Evolutionary conservation across 768 basidiomycete species (phyloP), one percentile per base, ranked within the genome.

Genomic region (Leccinellum albellum): DNA sequence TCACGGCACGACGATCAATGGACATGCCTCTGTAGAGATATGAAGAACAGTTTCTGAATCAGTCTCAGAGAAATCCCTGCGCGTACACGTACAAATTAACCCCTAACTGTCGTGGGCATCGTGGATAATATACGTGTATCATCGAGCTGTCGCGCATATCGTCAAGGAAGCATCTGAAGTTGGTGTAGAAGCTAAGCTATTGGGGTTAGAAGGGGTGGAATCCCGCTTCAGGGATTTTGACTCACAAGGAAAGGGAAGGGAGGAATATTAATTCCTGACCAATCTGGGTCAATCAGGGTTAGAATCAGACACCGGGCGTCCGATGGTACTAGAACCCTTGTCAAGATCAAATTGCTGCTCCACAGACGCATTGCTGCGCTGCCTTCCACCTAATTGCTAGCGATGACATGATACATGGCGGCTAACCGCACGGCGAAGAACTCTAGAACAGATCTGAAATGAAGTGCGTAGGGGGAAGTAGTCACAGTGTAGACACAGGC

Each of bases 61-160:
- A 14, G 33, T 15, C 40, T 17, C 35, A 33, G 20, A 31, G 42
- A 28, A 17, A 32, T 54, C 32, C 29, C 15, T 29, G 14, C 35
- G 35, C 15, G 31, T 53, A 60, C 53, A 66, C 51, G 58, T 58
- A 61, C 53, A 54, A 51, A 47, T 28, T 50, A 44, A 10, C 44
- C 37, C 55, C 44, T 40, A 24, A 45, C 44, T 45, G 23, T 45
- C 44, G 44, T 37, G 8, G 44, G 2, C 20, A 44, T 12, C 21
- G 20, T 13, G 23, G 10, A 44, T 44, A 44, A 44, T 13, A 20
- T 35, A 17, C 35, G 17, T 9, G 24, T 28, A 42, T 8, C 24
- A 56, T 64, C 37, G 14, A 50, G 44, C n/a, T 50, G 59, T 42
- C 9, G 21, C 35, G 15, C 17, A 49, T 49, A 40, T n/a, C n/a